Base-by-base conservation (phyloP, 257 asterid species). In the Scutellaria minor region DNA sequence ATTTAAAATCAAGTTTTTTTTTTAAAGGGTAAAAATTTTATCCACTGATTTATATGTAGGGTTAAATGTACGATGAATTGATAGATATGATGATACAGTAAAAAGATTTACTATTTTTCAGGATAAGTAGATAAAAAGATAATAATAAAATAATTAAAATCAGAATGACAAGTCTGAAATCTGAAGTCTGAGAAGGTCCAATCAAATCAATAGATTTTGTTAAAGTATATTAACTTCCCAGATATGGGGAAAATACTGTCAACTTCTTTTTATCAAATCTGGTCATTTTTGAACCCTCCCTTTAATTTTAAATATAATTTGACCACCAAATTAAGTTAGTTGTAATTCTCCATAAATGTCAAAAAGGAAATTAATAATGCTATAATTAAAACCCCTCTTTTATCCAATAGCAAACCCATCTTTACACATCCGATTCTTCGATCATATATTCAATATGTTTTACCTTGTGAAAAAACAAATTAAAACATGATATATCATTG, bases 161-260 rank as follows among this genome's bases (percentile, higher is more conserved):
- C 58, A 45, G 41, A 74, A 35, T 71, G 75, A 71, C 61, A 9
- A 64, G 72, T 83, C 77, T 66, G 24, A 63, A 63, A 79, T 79
- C 18, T 18, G 18, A 18, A 18, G 18, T 18, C 79, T 66, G 47
- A 70, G 35, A 46, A 46, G 42, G 85, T 68, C 78, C 65, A 74
- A 81, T 83, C 84, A 79, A 81, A 83, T 81, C 79, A 69, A 13
- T 18, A 45, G 44, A 61, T 58, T 14, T 20, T 5, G 2, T 37
- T 46, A 14, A 13, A 50, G 8, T 50, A 58, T 9, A 73, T 72
- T 55, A 73, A 68, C 71, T 77, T 83, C 81, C 88, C 75, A 80
- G 42, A 84, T 71, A 44, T 74, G 53, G 81, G 77, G 82, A 56
- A 64, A 41, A 20, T 11, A 3, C 62, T 13, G 27, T 64, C 65